Evolutionary conservation across 2,329 filamentous ascomycete species (phyloP).

Genomic region (Aspergillus ochraceus): DNA sequence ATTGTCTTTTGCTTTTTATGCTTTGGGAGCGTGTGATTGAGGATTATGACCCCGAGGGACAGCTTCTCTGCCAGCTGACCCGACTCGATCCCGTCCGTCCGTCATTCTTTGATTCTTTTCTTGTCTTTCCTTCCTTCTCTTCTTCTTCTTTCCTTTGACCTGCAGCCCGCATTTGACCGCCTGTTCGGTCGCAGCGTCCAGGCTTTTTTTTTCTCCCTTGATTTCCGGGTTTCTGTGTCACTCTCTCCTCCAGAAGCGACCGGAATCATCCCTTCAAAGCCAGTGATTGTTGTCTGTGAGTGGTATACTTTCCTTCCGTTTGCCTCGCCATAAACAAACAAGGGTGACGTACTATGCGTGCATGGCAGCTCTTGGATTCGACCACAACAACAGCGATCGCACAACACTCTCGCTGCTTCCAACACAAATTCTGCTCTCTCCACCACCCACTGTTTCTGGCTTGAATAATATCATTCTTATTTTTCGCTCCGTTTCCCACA

Average conservation of each 20-base stretch:
- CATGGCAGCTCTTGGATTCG: neutral
- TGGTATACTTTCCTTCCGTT: neutral
- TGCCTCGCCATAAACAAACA: constrained; percentile 8
- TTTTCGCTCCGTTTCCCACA: neutral
- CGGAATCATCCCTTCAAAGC: neutral
- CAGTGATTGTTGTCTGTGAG: constrained; percentile 4
- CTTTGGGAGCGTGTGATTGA: neutral
- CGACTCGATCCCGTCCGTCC: neutral
- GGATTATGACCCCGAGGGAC: neutral
- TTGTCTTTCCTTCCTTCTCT: neutral
- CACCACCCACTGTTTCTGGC: constrained; percentile 6
- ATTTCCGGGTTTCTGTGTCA: neutral
- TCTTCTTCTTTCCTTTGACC: constrained; percentile 1
- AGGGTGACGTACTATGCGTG: constrained; percentile 2
- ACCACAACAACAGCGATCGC: constrained; percentile 4
- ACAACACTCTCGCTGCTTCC: neutral
- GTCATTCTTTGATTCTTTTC: neutral
- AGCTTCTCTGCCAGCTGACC: constrained; percentile 1
- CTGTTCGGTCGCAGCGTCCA: constrained; percentile 6
- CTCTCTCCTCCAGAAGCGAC: neutral
- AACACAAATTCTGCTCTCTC: constrained; percentile 10
- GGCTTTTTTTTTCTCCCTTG: constrained; percentile 1
- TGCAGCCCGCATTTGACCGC: constrained; percentile 13
- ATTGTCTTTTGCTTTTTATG: neutral
- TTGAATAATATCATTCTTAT: neutral